Evolutionary conservation across 164 flowering plant genomes (phyloP).

Genomic region (Taxillus chinensis): DNA sequence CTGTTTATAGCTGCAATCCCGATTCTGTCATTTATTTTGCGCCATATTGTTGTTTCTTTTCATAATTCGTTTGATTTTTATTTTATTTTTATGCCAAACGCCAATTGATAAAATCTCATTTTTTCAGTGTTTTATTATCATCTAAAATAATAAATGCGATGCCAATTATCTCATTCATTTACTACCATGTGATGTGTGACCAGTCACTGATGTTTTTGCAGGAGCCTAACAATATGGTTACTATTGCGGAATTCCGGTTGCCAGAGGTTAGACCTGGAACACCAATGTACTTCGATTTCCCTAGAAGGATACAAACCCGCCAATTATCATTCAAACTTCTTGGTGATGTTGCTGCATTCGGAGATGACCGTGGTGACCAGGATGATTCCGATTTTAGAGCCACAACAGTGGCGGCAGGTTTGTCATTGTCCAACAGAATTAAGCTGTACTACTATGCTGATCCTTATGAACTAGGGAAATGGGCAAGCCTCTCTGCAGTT

Average conservation of each 20-base stretch:
- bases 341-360: conserved; percentile 77
- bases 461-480: conserved; percentile 81
- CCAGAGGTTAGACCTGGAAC: conserved; percentile 78
- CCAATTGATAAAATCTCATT: too few species aligned
- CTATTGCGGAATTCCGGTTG: conserved; percentile 65
- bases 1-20: too few species aligned
- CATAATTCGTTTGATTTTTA: too few species aligned
- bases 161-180: too few species aligned
- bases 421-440: conserved; percentile 62
- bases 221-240: conserved; percentile 56
- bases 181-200: too few species aligned
- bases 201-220: conserved; percentile 13
- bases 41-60: too few species aligned
- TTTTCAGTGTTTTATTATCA: too few species aligned
- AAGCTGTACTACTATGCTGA: conserved; percentile 82
- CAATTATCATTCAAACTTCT: conserved; percentile 59
- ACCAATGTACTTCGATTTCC: conserved; percentile 87
- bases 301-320: conserved; percentile 49
- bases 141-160: too few species aligned
- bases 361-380: conserved; percentile 68
- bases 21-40: too few species aligned
- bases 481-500: conserved; percentile 84
- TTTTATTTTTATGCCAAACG: too few species aligned
- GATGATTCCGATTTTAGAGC: conserved; percentile 44
- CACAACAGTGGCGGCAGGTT: conserved; percentile 43